Evolutionary conservation across 2,329 filamentous ascomycete genomes (phyloP).

Genomic region (Fusarium bactridioides): DNA sequence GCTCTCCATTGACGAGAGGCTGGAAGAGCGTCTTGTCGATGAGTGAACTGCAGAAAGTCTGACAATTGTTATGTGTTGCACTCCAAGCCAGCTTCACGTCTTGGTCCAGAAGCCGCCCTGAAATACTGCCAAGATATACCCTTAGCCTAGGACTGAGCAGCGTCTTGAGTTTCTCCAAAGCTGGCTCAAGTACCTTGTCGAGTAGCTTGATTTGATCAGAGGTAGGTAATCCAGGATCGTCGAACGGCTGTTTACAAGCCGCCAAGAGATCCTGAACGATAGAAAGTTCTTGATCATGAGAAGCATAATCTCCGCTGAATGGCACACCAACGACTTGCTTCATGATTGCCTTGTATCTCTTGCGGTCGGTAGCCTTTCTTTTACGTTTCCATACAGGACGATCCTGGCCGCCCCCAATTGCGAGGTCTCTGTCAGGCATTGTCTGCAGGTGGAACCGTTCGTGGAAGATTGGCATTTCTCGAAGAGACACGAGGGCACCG

Average conservation of each 20-base stretch:
- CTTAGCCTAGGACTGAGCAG: constrained; percentile 38
- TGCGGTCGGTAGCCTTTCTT: constrained; percentile 16
- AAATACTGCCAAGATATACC: constrained; percentile 45
- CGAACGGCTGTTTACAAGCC: constrained; percentile 34
- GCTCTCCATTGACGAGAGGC: constrained; percentile 27
- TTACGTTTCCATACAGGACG: constrained; percentile 24
- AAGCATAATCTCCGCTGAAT: constrained; percentile 44
- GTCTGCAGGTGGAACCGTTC: constrained; percentile 35
- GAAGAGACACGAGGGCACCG: constrained; percentile 40
- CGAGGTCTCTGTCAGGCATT: constrained; percentile 23
- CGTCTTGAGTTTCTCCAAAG: constrained; percentile 30
- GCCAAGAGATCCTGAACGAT: constrained; percentile 42
- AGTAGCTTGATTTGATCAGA: constrained; percentile 16
- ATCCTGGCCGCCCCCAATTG: constrained; percentile 15
- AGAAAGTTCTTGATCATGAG: constrained; percentile 35
- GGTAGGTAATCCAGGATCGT: constrained; percentile 28
- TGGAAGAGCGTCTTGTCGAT: constrained; percentile 45
- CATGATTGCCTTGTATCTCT: constrained; percentile 50
- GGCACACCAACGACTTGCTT: constrained; percentile 51
- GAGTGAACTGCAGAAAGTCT: constrained; percentile 49
- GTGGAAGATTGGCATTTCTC: constrained; percentile 31
- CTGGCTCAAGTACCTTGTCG: constrained; percentile 22
- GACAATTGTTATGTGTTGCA: constrained; percentile 47
- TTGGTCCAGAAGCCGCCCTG: constrained; percentile 40
- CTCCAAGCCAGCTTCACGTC: constrained; percentile 44